These are phyloP conservation scores for Marchantia paleacea DNA, from an alignment of 225 moss, liverwort and hornwort genomes.

Conservation along the genomic window DNA sequence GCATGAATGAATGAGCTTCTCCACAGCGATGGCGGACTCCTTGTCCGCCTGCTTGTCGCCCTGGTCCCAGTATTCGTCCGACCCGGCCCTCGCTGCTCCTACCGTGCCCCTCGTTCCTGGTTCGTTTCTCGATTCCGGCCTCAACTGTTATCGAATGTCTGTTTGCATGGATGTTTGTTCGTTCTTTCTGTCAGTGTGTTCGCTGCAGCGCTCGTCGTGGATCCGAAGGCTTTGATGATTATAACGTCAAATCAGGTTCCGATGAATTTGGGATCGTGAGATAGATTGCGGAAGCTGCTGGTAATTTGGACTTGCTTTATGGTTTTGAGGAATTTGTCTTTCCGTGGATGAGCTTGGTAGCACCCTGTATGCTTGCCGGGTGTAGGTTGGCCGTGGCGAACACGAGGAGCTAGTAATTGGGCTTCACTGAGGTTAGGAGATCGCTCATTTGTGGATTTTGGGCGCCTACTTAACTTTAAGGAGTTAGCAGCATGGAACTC, in stretches of 20 bases:
- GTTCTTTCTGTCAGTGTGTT: background rate
- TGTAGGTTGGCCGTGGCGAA: background rate
- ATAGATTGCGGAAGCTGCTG: background rate
- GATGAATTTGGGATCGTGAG: background rate
- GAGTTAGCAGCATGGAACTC: background rate
- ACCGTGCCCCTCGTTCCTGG: slow-evolving; percentile 25
- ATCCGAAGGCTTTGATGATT: background rate
- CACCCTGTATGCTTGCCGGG: background rate
- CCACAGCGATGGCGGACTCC: slow-evolving; percentile 42
- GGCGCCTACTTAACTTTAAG: background rate
- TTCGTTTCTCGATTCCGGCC: slow-evolving; percentile 3
- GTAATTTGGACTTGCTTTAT: background rate
- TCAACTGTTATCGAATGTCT: background rate
- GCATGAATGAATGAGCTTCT: slow-evolving; percentile 33
- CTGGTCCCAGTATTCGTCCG: slow-evolving; percentile 32
- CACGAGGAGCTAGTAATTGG: background rate
- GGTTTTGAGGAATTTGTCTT: background rate
- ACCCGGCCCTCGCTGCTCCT: slow-evolving; percentile 13
- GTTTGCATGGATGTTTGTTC: background rate
- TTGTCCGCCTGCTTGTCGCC: slow-evolving; percentile 35
- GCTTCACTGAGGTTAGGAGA: background rate
- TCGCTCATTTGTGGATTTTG: background rate
- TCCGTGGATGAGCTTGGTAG: background rate
- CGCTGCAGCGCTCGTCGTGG: background rate
- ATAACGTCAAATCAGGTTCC: background rate